Conservation (phyloP, 176 grass and related monocot species). For the Ensete ventricosum region DNA sequence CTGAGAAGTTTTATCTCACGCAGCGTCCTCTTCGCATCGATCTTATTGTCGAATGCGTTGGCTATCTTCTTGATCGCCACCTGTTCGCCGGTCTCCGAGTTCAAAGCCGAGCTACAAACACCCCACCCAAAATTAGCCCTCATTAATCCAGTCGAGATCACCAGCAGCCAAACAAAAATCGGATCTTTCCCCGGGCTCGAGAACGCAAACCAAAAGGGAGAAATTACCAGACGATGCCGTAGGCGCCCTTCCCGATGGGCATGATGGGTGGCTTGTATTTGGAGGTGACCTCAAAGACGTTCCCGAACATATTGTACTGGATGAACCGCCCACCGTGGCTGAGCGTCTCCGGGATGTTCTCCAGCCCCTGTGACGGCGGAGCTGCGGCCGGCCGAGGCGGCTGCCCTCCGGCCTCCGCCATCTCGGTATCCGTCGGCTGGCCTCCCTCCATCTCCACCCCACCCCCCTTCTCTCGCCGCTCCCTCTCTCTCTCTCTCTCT, state of each 20-base stretch:
- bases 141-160: not conserved
- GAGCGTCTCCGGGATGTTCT: constrained; percentile 80
- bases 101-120: constrained; percentile 63
- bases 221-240: constrained; percentile 89
- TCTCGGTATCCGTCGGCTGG: constrained; percentile 61
- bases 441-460: constrained; percentile 40
- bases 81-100: constrained; percentile 87
- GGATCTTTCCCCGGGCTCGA: not conserved
- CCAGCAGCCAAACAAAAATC: not conserved
- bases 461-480: not conserved
- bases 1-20: constrained; percentile 95
- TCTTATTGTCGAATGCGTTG: constrained; percentile 97
- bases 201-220: not conserved
- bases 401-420: constrained; percentile 37
- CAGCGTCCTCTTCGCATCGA: constrained; percentile 94
- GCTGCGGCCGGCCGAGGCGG: not conserved
- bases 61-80: constrained; percentile 99
- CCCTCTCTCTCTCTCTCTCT: not conserved
- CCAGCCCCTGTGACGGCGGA: constrained; percentile 19
- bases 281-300: constrained; percentile 81
- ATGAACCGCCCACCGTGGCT: constrained; percentile 85
- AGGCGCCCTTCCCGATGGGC: constrained; percentile 97
- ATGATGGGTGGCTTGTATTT: constrained; percentile 92
- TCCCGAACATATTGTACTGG: constrained; percentile 99
- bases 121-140: not conserved